phyloP scores from a whole-genome alignment of 208 protist species.

The Crithidia bombi region DNA sequence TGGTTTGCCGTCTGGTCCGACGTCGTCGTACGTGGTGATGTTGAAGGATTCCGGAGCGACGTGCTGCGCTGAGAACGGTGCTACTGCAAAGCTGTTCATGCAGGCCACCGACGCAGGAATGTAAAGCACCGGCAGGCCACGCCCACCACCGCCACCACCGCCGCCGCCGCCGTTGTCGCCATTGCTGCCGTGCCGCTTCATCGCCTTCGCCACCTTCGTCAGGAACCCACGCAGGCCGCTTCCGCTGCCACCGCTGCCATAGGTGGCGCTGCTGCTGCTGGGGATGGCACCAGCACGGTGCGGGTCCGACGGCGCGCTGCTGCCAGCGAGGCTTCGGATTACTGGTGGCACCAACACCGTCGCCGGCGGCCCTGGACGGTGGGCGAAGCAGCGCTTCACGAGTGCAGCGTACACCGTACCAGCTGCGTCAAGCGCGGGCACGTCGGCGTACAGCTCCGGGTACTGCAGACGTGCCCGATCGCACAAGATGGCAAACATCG shows the following conservation, averaged over 20 bases:
- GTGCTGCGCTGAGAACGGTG: conserved; percentile 14
- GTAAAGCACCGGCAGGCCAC: conserved; percentile 30
- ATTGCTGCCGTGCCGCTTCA: conserved; percentile 28
- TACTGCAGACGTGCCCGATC: conserved; percentile 35
- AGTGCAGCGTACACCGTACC: conserved; percentile 21
- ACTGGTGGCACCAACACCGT: not conserved
- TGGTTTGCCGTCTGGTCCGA: not conserved
- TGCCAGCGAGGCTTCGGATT: conserved; percentile 25
- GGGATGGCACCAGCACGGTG: conserved; percentile 7
- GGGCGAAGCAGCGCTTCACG: conserved; percentile 25
- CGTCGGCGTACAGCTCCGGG: conserved; percentile 56
- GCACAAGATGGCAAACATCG: conserved; percentile 19
- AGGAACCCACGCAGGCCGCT: conserved; percentile 50
- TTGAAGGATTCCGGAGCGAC: conserved; percentile 4
- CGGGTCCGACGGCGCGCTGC: conserved; percentile 1
- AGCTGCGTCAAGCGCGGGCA: conserved; percentile 22
- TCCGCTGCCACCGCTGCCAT: conserved; percentile 16
- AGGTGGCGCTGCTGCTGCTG: conserved; percentile 14
- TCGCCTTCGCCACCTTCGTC: conserved; percentile 68
- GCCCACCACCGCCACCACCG: conserved; percentile 8
- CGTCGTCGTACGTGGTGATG: not conserved
- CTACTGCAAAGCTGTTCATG: conserved; percentile 20
- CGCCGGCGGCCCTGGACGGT: not conserved
- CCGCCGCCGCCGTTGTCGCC: conserved; percentile 9
- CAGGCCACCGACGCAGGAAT: conserved; percentile 30